Evolutionary conservation across 2,329 filamentous ascomycete genomes (phyloP).

Genomic region (Fusarium annulatum): DNA sequence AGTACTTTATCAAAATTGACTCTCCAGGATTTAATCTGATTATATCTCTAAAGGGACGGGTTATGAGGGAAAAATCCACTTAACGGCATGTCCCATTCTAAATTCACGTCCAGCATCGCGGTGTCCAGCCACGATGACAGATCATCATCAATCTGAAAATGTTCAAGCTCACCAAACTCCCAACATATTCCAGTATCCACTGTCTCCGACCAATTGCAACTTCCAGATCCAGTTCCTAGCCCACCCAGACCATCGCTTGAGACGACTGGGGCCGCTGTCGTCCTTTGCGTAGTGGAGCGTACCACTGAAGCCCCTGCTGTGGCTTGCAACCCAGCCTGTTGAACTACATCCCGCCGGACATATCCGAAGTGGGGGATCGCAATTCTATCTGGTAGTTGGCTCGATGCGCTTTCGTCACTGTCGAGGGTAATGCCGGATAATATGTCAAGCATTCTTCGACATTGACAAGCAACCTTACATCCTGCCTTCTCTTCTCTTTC

Average conservation of each 20-base stretch:
- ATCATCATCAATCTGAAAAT: background rate
- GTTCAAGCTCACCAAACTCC: background rate
- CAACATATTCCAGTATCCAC: background rate
- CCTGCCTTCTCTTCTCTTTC: background rate
- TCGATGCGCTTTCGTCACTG: background rate
- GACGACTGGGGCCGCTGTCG: accelerated
- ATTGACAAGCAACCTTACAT: background rate
- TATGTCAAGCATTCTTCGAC: background rate
- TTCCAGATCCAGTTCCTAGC: accelerated
- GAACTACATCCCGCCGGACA: background rate
- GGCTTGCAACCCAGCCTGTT: background rate
- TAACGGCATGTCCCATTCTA: background rate
- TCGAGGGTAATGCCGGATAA: accelerated
- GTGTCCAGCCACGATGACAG: background rate
- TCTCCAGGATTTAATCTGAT: too few relatives aligned
- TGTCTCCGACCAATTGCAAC: accelerated
- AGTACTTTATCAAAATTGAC: too few relatives aligned
- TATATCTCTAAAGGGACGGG: too few relatives aligned
- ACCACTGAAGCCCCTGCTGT: accelerated
- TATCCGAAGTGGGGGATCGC: background rate
- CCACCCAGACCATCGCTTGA: background rate
- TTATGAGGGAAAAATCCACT: too few relatives aligned
- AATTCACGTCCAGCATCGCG: background rate
- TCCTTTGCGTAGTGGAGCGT: accelerated
- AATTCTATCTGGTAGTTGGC: background rate